Conservation (phyloP, 768 basidiomycete genomes). For the Mycena galopus region DNA sequence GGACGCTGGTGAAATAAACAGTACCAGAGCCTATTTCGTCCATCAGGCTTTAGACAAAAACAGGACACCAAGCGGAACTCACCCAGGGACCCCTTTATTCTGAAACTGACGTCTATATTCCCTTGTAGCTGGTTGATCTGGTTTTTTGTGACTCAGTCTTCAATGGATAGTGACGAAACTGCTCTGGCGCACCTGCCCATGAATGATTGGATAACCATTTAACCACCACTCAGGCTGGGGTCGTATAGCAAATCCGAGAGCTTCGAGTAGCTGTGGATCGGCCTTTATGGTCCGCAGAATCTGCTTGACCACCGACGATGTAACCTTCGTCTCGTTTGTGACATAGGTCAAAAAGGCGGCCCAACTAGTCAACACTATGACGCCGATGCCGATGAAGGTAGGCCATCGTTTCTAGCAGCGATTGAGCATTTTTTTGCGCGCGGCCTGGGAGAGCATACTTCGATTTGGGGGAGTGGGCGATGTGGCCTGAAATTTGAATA, state of each 20-base stretch:
- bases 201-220: slow-evolving; percentile 81
- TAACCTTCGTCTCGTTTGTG: slow-evolving; percentile 83
- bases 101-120: slow-evolving; percentile 82
- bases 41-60: not conserved
- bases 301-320: slow-evolving; percentile 79
- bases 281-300: slow-evolving; percentile 72
- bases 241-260: slow-evolving; percentile 75
- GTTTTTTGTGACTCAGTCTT: not conserved
- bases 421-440: not conserved
- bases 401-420: slow-evolving; percentile 68
- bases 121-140: slow-evolving; percentile 83
- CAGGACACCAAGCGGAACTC: slow-evolving; percentile 28
- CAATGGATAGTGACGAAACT: not conserved
- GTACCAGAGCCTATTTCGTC: slow-evolving; percentile 71
- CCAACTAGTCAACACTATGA: slow-evolving; percentile 73
- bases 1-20: slow-evolving; percentile 86
- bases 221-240: slow-evolving; percentile 80
- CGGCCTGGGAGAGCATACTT: slow-evolving; percentile 14
- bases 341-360: slow-evolving; percentile 75
- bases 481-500: slow-evolving; percentile 32
- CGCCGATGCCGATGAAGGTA: slow-evolving; percentile 59
- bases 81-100: slow-evolving; percentile 81
- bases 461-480: slow-evolving; percentile 33
- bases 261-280: slow-evolving; percentile 60
- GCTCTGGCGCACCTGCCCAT: slow-evolving; percentile 67